Conservation (phyloP, 352 stramenopile species). For the Globisporangium barbulae region DNA sequence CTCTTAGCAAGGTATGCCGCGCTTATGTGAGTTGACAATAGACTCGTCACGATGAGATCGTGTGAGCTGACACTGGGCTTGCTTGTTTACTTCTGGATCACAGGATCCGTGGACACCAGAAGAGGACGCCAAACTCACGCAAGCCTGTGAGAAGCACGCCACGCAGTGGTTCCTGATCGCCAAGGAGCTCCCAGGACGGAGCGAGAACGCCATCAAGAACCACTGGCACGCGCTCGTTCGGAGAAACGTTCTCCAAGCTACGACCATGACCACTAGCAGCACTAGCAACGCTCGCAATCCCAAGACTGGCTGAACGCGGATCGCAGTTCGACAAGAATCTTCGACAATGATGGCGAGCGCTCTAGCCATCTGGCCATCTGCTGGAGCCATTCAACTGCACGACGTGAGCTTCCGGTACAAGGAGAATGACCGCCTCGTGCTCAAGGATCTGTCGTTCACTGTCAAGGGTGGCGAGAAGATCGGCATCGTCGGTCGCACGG, state of each 20-base stretch:
- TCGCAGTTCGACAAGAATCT: too few relatives aligned
- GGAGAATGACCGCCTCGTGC: conserved; percentile 38
- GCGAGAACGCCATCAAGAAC: conserved; percentile 70
- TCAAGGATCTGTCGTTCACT: conserved; percentile 33
- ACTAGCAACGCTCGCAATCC: neutral
- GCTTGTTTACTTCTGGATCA: neutral
- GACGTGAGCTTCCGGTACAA: conserved; percentile 88
- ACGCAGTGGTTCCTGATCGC: conserved; percentile 51
- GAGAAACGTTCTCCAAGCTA: conserved; percentile 15
- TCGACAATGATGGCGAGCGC: too few relatives aligned
- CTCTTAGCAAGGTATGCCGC: conserved; percentile 34
- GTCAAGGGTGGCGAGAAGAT: conserved; percentile 56
- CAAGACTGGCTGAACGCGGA: neutral
- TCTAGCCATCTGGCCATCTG: too few relatives aligned
- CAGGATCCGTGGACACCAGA: conserved; percentile 46
- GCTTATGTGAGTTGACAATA: neutral
- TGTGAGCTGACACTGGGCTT: neutral
- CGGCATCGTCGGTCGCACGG: conserved; percentile 56
- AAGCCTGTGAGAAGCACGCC: conserved; percentile 23
- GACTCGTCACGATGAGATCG: neutral
- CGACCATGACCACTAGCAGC: neutral
- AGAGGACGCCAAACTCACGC: conserved; percentile 39
- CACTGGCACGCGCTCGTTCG: conserved; percentile 41
- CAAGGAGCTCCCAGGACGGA: conserved; percentile 39
- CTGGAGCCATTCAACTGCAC: too few relatives aligned